Evolutionary conservation across 2,329 filamentous ascomycete species (phyloP).

Genomic region (Ophiostoma novo-ulmi): DNA sequence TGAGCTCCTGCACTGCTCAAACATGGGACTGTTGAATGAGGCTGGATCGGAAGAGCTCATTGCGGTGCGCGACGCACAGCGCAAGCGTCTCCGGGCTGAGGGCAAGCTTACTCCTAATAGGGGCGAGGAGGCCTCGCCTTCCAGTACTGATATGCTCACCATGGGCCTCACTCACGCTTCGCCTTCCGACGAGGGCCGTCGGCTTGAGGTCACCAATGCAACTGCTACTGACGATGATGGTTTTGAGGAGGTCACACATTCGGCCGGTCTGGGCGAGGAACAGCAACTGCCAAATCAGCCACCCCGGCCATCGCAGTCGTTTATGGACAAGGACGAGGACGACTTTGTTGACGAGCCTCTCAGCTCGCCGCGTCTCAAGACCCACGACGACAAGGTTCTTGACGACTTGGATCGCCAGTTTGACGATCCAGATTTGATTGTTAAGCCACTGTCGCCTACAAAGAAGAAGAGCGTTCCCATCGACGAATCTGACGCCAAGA

Average conservation of each 20-base stretch:
- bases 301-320: conserved; percentile 31
- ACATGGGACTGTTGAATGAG: conserved; percentile 95
- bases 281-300: conserved; percentile 34
- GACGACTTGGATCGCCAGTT: conserved; percentile 43
- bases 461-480: conserved; percentile 33
- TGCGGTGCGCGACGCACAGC: conserved; percentile 69
- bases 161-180: conserved; percentile 51
- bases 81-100: conserved; percentile 71
- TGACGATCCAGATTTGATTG: conserved; percentile 53
- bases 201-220: conserved; percentile 71
- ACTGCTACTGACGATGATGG: conserved; percentile 71
- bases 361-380: conserved; percentile 60
- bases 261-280: conserved; percentile 67
- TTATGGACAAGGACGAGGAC: conserved; percentile 59
- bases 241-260: conserved; percentile 79
- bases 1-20: conserved; percentile 93
- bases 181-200: conserved; percentile 59
- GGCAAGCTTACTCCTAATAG: conserved; percentile 60
- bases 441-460: conserved; percentile 53
- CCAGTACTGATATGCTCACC: conserved; percentile 57
- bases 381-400: conserved; percentile 53
- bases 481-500: neutral
- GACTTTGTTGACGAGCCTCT: conserved; percentile 76
- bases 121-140: conserved; percentile 38
- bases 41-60: conserved; percentile 84